Evolutionary conservation across 257 asterid genomes (phyloP), one percentile per base, ranked within the genome.

Genomic region (Pogostemon cablin): DNA sequence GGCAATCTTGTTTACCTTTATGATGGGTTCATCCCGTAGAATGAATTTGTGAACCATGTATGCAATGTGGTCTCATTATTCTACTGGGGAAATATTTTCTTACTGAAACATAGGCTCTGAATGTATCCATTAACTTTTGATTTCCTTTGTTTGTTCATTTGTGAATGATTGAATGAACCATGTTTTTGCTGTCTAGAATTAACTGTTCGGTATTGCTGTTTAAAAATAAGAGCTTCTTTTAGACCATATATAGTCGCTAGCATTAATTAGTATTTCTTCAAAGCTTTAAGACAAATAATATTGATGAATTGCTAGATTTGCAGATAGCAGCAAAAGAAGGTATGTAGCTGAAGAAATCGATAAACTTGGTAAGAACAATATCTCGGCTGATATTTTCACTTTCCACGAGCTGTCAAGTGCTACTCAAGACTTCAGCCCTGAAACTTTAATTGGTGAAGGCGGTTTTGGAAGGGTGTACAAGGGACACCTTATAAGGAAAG

Each of bases 381-480:
- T 81, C 69, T 74, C 85, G 6, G 83, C 92, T 4, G 80, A 86
- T 3, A 77, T 64, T 57, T 69, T 86, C 73, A 47, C 81, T 8
- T 86, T 68, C 62, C 78, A 77, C 0, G 87, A 84, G 62, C 75
- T 86, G 42, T 76, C 78, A 2, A 59, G 9, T 9, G 87, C 89
- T 17, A 86, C 92, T 8, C 69, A 84, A 37, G 59, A 80, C 77
- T 86, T 86, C 76, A 59, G 72, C 52, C 65, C 72, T 1, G 72
- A 77, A 38, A 39, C 43, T 62, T 72, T 81, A 73, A 56, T 82
- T 0, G 89, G 92, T n/a, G 92, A 86, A 80, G 92, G 92, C n/a
- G 92, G 92, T 15, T 86, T 86, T 39, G 92, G 92, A 39, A 84
- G 81, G 80, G 92, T 86, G 62, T 84, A 84, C 83, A 86, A 72